Evolutionary conservation across 1,139 yeast genomes (phyloP).

Genomic region (Sugiyamaella neomexicana): DNA sequence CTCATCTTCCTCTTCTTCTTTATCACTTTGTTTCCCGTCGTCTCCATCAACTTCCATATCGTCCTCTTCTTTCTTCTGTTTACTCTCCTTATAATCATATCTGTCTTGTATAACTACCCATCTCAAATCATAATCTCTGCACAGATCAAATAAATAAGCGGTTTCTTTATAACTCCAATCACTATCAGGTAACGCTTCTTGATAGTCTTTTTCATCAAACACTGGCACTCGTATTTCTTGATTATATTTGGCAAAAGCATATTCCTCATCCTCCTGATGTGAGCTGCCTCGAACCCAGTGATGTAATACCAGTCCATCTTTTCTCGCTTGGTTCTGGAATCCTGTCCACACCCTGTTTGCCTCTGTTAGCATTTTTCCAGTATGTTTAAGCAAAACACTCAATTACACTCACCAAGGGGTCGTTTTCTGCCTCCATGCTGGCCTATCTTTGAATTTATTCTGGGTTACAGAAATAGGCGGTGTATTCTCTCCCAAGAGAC

Average conservation of each 20-base stretch:
- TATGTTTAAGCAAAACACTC: no score
- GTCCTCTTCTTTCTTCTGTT: slow-evolving; percentile 24
- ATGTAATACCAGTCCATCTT: slow-evolving; percentile 51
- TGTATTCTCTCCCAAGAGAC: slow-evolving; percentile 84
- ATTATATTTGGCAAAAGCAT: slow-evolving; percentile 75
- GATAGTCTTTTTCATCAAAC: slow-evolving; percentile 67
- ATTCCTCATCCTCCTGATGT: slow-evolving; percentile 51
- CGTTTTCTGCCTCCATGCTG: slow-evolving; percentile 60
- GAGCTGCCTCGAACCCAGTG: slow-evolving; percentile 83
- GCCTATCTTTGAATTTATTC: slow-evolving; percentile 62
- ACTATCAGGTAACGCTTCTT: slow-evolving; percentile 40
- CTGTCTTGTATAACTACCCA: slow-evolving; percentile 87
- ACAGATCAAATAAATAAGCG: slow-evolving; percentile 66
- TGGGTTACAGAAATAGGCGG: slow-evolving; percentile 70
- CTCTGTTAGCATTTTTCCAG: slow-evolving; percentile 1
- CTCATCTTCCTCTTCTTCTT: no score
- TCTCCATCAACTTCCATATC: slow-evolving; percentile 14
- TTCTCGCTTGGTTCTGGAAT: slow-evolving; percentile 58
- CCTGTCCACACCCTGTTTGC: slow-evolving; percentile 52
- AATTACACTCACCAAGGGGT: slow-evolving; percentile 59
- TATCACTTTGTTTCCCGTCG: no score
- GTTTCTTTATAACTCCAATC: slow-evolving; percentile 83
- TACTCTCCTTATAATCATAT: slow-evolving; percentile 46
- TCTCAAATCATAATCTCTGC: slow-evolving; percentile 72
- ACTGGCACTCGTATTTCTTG: slow-evolving; percentile 68